Conservation (phyloP, 2,329 filamentous ascomycete species). For the Neocatenulostroma microsporum region DNA sequence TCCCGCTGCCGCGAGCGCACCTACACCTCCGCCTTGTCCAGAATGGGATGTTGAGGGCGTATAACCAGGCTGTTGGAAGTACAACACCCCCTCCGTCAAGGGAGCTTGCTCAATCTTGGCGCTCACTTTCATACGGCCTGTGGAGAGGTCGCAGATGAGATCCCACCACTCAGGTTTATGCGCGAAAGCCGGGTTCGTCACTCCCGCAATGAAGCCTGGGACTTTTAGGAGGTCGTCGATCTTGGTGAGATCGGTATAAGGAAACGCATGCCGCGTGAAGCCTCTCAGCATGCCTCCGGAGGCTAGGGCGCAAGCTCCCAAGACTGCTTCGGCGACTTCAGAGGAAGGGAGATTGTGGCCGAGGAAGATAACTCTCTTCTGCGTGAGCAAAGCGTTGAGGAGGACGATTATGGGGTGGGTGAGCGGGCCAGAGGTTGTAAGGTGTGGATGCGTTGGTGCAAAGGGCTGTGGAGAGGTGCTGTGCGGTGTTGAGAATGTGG, state of each 20-base stretch:
- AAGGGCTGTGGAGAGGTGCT: slow-evolving; percentile 78
- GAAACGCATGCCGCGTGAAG: slow-evolving; percentile 93
- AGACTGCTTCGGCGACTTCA: slow-evolving; percentile 93
- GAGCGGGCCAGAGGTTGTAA: slow-evolving; percentile 81
- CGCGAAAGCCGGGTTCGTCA: slow-evolving; percentile 94
- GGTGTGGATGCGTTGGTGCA: slow-evolving; percentile 69
- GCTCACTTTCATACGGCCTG: slow-evolving; percentile 89
- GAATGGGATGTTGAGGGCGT: not conserved
- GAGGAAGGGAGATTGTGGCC: slow-evolving; percentile 92
- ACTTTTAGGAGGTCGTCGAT: slow-evolving; percentile 94
- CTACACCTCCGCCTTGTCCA: slow-evolving; percentile 18
- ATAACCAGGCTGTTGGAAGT: slow-evolving; percentile 62
- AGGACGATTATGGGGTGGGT: slow-evolving; percentile 95
- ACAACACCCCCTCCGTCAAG: slow-evolving; percentile 72
- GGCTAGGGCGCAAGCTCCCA: slow-evolving; percentile 89
- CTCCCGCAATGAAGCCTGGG: slow-evolving; percentile 93
- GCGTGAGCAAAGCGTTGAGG: slow-evolving; percentile 87
- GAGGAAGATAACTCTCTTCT: slow-evolving; percentile 93
- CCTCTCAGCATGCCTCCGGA: slow-evolving; percentile 88
- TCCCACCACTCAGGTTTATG: slow-evolving; percentile 98
- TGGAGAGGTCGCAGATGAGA: slow-evolving; percentile 83
- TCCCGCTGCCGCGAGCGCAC: slow-evolving; percentile 23
- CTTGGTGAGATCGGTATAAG: slow-evolving; percentile 95
- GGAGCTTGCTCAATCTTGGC: slow-evolving; percentile 74
- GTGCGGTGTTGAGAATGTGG: slow-evolving; percentile 81